Conservation (phyloP, 345 rosid species). For the Rhizophora mangle region DNA sequence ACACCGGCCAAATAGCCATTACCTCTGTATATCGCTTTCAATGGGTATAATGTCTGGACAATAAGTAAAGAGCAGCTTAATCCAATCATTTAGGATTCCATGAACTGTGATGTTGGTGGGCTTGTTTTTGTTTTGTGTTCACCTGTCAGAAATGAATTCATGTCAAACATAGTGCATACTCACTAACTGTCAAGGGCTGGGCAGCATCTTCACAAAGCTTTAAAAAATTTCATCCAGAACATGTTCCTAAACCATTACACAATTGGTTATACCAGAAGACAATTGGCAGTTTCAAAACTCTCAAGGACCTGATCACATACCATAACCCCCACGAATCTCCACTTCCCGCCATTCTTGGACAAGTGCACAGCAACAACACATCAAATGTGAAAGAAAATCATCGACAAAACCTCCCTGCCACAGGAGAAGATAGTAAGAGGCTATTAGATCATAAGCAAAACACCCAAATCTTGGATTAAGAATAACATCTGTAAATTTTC, state of each 20-base stretch:
- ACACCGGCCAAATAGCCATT: conserved; percentile 19
- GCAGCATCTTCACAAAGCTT: no score
- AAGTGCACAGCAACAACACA: conserved; percentile 99
- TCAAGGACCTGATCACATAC: conserved; percentile 27
- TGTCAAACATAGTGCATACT: not conserved
- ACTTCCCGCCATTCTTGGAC: conserved; percentile 98
- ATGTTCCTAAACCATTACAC: no score
- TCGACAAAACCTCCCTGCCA: conserved; percentile 85
- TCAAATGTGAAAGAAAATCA: conserved; percentile 91
- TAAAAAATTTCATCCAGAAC: no score
- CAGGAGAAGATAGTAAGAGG: not conserved
- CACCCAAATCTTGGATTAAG: not conserved
- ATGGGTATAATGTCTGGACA: conserved; percentile 10
- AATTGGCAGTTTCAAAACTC: no score
- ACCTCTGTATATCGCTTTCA: conserved; percentile 12
- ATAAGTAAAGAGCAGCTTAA: not conserved
- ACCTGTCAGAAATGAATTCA: conserved; percentile 41
- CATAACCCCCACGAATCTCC: conserved; percentile 74
- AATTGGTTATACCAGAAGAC: no score
- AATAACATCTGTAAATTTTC: not conserved
- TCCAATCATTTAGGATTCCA: conserved; percentile 55
- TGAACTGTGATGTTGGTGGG: conserved; percentile 78
- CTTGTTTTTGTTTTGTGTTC: conserved; percentile 70
- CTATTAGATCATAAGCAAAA: not conserved
- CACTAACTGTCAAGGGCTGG: not conserved